Conservation (phyloP, 495 filamentous ascomycete genomes). For the Penicillium flavigenum region DNA sequence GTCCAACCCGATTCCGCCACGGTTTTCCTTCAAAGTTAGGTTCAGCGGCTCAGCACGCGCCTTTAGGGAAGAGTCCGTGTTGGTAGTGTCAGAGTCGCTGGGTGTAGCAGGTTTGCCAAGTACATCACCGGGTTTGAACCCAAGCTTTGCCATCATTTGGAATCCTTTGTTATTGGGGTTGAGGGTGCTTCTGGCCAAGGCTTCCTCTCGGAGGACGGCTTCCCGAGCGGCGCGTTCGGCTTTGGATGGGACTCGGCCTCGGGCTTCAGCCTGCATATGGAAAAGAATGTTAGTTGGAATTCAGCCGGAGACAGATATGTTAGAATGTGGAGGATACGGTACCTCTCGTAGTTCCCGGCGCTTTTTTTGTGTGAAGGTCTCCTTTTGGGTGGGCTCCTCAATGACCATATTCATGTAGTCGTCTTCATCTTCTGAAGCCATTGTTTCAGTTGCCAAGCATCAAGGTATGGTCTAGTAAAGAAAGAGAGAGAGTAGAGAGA, state of each 20-base stretch:
- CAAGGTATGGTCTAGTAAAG: not conserved
- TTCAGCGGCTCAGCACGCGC: constrained; percentile 63
- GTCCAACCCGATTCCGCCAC: constrained; percentile 83
- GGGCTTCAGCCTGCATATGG: constrained; percentile 41
- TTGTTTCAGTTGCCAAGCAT: constrained; percentile 5
- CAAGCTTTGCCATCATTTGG: constrained; percentile 96
- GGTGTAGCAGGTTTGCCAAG: constrained; percentile 57
- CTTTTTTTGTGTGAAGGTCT: constrained; percentile 58
- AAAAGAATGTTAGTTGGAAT: constrained; percentile 2
- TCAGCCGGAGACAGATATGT: not conserved
- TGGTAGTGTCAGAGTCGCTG: not conserved
- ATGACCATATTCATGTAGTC: constrained; percentile 68
- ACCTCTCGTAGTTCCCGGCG: constrained; percentile 58
- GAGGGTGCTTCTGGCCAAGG: constrained; percentile 68
- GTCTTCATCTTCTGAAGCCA: constrained; percentile 49
- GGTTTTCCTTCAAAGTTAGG: constrained; percentile 70
- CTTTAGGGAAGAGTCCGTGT: constrained; percentile 12
- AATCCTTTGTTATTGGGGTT: constrained; percentile 72
- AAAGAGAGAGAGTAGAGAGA: not conserved
- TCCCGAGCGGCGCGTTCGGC: constrained; percentile 73
- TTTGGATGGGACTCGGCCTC: constrained; percentile 63
- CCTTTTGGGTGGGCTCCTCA: constrained; percentile 51
- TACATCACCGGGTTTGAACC: constrained; percentile 70
- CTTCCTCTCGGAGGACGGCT: constrained; percentile 67
- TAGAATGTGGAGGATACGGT: constrained; percentile 11